Base-by-base conservation (phyloP, 2,329 filamentous ascomycete genomes). In the Hypoxylon sp. region DNA sequence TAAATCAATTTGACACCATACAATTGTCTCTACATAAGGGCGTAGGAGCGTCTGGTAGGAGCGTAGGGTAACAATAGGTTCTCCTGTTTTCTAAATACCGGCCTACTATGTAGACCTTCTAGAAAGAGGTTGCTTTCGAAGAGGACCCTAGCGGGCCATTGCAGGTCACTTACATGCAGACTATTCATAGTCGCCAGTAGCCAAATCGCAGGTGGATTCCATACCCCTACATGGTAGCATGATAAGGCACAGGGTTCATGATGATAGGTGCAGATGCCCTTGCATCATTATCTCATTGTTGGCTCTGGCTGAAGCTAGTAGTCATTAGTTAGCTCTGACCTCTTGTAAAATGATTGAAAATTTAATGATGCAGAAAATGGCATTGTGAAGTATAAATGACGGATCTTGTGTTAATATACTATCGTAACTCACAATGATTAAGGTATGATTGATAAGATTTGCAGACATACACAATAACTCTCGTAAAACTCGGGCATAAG, bases 111-210 rank as follows among this genome's bases (percentile, higher is more conserved):
- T 31, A 29, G 55, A 29, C 46, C 55, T 50, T 39, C 55, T 59
- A 37, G 31, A 29, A 53, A 48, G 19, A 31, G 17, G 39, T 26
- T 57, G 26, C 24, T 14, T 8, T 57, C 22, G 42, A 17, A 55
- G 17, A 31, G 24, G 37, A 22, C 42, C 26, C 19, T 39, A 46
- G 39, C 22, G 19, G 8, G 46, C 35, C 48, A 42, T 51, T 31
- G 24, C 17, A 54, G 39, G 39, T 33, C 29, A 31, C 17, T 54
- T 42, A 54, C 35, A 29, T 29, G 51, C 14, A 37, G 37, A 24
- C 59, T 62, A 62, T 62, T 62, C 59, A 48, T 62, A 62, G 59
- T 31, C 24, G 35, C 19, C 37, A 42, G 22, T 24, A 19, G 4
- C 19, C 13, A 53, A 46, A 35, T 29, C 13, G 11, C 39, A 33